Evolutionary conservation across 2,329 filamentous ascomycete species (phyloP).

Genomic region (Trichoderma sp.): DNA sequence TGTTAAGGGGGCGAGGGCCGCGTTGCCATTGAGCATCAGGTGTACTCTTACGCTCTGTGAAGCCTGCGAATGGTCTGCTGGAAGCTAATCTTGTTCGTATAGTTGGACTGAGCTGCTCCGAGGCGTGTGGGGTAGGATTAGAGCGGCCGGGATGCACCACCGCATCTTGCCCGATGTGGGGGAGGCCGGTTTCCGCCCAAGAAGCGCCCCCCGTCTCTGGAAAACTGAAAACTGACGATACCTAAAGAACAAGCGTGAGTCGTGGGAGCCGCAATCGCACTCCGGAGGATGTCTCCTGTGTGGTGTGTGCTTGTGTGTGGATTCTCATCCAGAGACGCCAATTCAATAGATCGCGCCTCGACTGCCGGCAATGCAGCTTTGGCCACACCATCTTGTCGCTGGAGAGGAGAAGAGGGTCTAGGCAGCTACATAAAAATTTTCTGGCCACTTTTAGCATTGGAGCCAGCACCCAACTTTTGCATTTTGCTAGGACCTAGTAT

Average conservation of each 20-base stretch:
- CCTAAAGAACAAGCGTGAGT: background rate
- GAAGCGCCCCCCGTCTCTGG: background rate
- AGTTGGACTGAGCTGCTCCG: background rate
- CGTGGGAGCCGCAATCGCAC: conserved; percentile 1
- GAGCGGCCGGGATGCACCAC: conserved; percentile 5
- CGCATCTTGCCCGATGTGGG: conserved; percentile 18
- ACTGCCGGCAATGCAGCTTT: conserved; percentile 24
- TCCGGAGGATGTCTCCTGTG: background rate
- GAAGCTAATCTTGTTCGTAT: conserved; percentile 12
- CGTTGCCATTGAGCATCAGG: background rate
- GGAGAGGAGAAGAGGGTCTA: conserved; percentile 27
- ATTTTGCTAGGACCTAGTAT: background rate
- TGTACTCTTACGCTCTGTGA: background rate
- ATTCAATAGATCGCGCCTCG: conserved; percentile 27
- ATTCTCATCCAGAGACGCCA: background rate
- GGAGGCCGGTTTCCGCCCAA: conserved; percentile 4
- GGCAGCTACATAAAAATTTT: conserved; percentile 29
- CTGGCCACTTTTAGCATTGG: conserved; percentile 11
- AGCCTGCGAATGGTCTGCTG: background rate
- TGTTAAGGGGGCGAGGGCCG: conserved; percentile 4
- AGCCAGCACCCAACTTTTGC: conserved; percentile 13
- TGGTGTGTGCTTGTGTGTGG: conserved; percentile 14
- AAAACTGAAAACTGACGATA: conserved; percentile 14
- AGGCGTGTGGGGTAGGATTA: conserved; percentile 15
- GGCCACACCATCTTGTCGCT: conserved; percentile 21